Base-by-base conservation (phyloP, 257 asterid genomes). In the Fraxinus americana region DNA sequence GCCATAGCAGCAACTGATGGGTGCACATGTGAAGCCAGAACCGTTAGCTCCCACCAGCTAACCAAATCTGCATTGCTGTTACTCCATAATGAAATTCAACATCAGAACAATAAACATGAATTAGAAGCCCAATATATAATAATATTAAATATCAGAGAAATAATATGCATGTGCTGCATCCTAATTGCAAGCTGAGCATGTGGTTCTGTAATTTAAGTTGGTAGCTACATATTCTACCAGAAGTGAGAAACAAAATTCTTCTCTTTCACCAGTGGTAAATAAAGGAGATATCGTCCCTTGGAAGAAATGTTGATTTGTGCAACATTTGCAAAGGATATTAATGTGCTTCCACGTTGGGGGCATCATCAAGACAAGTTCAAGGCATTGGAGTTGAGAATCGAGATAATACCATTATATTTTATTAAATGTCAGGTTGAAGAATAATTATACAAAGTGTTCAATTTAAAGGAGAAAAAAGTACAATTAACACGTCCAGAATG, bases 21-120 rank as follows among this genome's bases (percentile, higher is more conserved):
- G 76, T 95, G 98, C 76, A 79, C 99, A 71, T 95, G 99, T 14
- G 96, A 86, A 30, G 97, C 97, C 68, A 95, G 86, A 50, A 88
- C 90, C 17, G 69, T 81, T 76, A 95, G 87, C 91, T 95, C 99
- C 96, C 99, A 93, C 97, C 98, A 95, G 82, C 97, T 93, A 48
- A 88, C 92, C 80, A 84, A 82, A 71, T 95, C 96, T 19, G 97
- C 99, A 80, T 95, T 95, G 87, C 99, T 93, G 93, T 86, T 70
- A 69, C 70, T 57, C 80, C 61, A 70, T 25, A 74, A 25, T 69
- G 71, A 79, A 74, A 67, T 72, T 74, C 27, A 78, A n/a, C 63
- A 43, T 9, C 48, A 71, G 61, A 50, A 70, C 17, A 36, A n/a
- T 63, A 1, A 25, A 34, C 23, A n/a, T 39, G 45, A 30, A 25